Evolutionary conservation across 169 alveolate species (phyloP).

Genomic region (Plasmodium blacklocki): DNA sequence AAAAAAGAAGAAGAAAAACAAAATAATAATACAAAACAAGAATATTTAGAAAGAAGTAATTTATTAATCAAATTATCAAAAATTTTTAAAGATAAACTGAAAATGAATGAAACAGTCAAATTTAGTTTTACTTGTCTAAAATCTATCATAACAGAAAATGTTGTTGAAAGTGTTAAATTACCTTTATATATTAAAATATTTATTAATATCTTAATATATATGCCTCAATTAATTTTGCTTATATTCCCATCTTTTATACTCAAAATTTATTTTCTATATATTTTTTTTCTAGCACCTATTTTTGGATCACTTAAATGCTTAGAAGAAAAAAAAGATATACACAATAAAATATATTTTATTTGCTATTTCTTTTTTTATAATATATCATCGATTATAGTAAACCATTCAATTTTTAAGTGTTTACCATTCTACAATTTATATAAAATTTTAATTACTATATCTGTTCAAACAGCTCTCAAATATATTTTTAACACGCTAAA

Average conservation of each 20-base stretch:
- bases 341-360: conserved; percentile 51
- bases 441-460: conserved; percentile 60
- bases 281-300: conserved; percentile 60
- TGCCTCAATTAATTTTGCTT: conserved; percentile 55
- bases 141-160: conserved; percentile 58
- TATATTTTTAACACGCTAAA: conserved; percentile 36
- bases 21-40: neutral
- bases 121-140: conserved; percentile 49
- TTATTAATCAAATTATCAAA: conserved; percentile 40
- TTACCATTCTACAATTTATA: conserved; percentile 67
- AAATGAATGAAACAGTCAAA: conserved; percentile 62
- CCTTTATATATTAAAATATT: conserved; percentile 51
- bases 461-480: conserved; percentile 61
- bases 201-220: conserved; percentile 48
- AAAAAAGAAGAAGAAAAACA: neutral
- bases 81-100: conserved; percentile 34
- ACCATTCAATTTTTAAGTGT: conserved; percentile 63
- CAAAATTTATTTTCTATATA: conserved; percentile 52
- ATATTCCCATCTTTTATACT: conserved; percentile 63
- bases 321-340: conserved; percentile 50
- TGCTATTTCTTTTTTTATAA: conserved; percentile 65
- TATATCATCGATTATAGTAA: conserved; percentile 49
- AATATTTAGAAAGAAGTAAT: conserved; percentile 52
- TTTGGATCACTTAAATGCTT: conserved; percentile 73
- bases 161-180: conserved; percentile 51